A percentile compares a stretch with the other conserved stretches of the same genome.
Conservation (phyloP, 495 filamentous ascomycete species). For the Aspergillus sclerotiicarbonarius region DNA sequence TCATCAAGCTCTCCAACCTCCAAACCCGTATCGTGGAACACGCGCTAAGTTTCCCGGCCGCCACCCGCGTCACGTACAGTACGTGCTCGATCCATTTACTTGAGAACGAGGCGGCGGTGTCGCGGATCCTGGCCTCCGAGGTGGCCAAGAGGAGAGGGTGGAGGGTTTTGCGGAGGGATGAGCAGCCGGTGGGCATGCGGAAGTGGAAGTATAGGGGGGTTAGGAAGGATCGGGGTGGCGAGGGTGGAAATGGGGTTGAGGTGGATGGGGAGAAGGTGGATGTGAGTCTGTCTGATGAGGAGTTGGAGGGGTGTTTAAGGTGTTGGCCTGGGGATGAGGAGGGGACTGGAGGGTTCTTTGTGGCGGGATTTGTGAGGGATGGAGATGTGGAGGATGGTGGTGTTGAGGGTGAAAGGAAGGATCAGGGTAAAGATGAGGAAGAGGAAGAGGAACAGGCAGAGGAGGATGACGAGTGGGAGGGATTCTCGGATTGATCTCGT, state of each 20-base stretch:
- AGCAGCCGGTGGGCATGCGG: conserved; percentile 68
- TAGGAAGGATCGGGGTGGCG: conserved; percentile 25
- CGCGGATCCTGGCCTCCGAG: conserved; percentile 61
- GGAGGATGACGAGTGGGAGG: conserved; percentile 43
- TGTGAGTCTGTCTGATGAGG: conserved; percentile 43
- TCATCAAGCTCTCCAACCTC: conserved; percentile 70
- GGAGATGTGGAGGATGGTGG: conserved; percentile 14
- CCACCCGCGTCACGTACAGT: conserved; percentile 77
- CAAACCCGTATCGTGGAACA: conserved; percentile 76
- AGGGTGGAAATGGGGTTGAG: conserved; percentile 7
- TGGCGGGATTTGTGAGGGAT: conserved; percentile 63
- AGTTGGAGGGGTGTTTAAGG: conserved; percentile 75
- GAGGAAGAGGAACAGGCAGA: conserved; percentile 33
- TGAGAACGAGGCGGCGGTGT: conserved; percentile 87
- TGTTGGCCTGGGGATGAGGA: conserved; percentile 76
- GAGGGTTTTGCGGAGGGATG: conserved; percentile 64
- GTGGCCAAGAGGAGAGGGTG: conserved; percentile 70
- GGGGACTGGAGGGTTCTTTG: conserved; percentile 74
- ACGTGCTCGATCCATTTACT: conserved; percentile 84
- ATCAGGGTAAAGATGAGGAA: conserved; percentile 14
- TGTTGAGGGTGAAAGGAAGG: conserved; percentile 4
- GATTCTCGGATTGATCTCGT: conserved; percentile 42
- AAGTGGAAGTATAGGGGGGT: conserved; percentile 71
- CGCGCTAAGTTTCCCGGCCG: conserved; percentile 79
- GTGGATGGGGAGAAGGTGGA: conserved; percentile 2